Evolutionary conservation across 2,329 filamentous ascomycete genomes (phyloP).

Genomic region (Diaporthe helianthi): DNA sequence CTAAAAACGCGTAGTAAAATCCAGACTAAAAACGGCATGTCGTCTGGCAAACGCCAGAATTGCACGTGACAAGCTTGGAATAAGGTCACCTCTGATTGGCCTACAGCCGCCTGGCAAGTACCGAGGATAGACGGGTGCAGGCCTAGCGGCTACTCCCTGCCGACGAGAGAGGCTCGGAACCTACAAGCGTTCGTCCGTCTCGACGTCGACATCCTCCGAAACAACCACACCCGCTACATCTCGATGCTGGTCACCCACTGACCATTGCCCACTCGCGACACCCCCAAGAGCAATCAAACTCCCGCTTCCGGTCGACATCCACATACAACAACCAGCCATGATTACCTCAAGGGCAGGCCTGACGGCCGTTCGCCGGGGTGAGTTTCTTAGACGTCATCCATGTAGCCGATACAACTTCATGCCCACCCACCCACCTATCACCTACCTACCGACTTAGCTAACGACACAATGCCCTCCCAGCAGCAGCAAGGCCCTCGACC

Average conservation of each 20-base stretch:
- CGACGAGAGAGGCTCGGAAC: conserved; percentile 10
- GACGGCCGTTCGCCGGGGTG: conserved; percentile 66
- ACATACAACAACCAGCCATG: conserved; percentile 49
- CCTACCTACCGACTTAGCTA: conserved; percentile 25
- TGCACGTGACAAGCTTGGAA: conserved; percentile 36
- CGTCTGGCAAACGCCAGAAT: conserved; percentile 28
- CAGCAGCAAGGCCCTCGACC: conserved; percentile 52
- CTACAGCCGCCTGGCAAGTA: conserved; percentile 38
- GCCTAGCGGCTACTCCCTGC: conserved; percentile 29
- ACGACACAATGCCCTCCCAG: conserved; percentile 29
- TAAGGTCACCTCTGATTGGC: conserved; percentile 47
- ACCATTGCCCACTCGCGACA: conserved; percentile 18
- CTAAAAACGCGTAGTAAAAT: neutral
- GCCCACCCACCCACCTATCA: neutral
- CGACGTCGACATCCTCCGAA: conserved; percentile 30
- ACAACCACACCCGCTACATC: conserved; percentile 1
- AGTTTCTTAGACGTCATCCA: conserved; percentile 39
- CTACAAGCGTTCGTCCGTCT: neutral
- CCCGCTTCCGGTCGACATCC: conserved; percentile 10
- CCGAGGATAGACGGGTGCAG: conserved; percentile 52
- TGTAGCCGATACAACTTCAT: conserved; percentile 5
- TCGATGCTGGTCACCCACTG: conserved; percentile 32
- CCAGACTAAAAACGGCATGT: conserved; percentile 28
- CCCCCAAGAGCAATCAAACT: conserved; percentile 32
- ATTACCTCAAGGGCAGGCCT: conserved; percentile 64